Percentiles rank a stretch among this genome's conserved stretches.
Conservation (phyloP, 371 early-diverging fungal genomes). For the Syncephalastrum monosporum region DNA sequence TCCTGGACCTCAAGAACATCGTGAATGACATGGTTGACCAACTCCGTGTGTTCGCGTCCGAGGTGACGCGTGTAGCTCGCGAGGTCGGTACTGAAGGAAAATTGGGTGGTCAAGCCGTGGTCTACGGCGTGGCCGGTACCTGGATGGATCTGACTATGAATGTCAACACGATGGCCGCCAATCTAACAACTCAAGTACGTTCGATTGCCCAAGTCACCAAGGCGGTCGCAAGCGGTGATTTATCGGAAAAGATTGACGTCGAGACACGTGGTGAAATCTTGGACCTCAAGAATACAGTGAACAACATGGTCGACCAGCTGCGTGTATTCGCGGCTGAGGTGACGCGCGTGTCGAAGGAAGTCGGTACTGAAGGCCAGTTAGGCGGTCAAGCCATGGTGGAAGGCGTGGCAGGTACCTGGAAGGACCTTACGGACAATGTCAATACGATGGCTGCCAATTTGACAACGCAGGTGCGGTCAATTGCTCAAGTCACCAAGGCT, state of each 20-base stretch:
- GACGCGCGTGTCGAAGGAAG: too few relatives aligned
- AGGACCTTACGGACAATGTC: conserved; percentile 33
- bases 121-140: conserved; percentile 32
- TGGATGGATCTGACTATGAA: conserved; percentile 47
- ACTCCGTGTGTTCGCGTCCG: conserved; percentile 26
- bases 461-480: conserved; percentile 24
- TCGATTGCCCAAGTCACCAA: conserved; percentile 26
- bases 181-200: conserved; percentile 30
- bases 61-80: conserved; percentile 47
- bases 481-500: conserved; percentile 23
- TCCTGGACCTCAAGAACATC: conserved; percentile 34
- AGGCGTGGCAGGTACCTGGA: conserved; percentile 59
- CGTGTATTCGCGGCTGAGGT: too few relatives aligned
- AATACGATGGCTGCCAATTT: conserved; percentile 29
- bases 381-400: conserved; percentile 47
- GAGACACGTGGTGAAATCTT: conserved; percentile 25
- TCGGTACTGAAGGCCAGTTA: too few relatives aligned
- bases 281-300: conserved; percentile 30
- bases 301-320: too few relatives aligned
- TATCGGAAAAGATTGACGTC: conserved; percentile 24
- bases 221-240: conserved; percentile 33
- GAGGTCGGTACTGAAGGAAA: conserved; percentile 43
- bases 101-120: conserved; percentile 47
- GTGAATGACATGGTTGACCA: conserved; percentile 34
- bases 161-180: conserved; percentile 35